phyloP scores from a whole-genome alignment of 2,329 filamentous ascomycete species.

The Pyricularia grisea region DNA sequence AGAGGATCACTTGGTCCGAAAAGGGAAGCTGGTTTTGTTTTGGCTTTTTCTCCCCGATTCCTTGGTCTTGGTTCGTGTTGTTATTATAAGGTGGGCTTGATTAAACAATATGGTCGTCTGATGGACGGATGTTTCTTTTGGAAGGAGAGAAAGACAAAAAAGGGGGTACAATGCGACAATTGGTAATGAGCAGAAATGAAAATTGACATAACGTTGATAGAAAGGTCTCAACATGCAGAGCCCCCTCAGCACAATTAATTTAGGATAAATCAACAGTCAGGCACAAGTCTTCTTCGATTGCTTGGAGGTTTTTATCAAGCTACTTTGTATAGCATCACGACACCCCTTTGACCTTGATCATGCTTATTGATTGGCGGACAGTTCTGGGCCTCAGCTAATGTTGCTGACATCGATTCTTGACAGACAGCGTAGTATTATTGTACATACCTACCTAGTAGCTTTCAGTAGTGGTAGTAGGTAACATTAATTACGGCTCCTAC shows the following conservation, averaged over 20 bases:
- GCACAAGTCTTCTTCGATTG: background rate
- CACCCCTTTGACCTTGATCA: background rate
- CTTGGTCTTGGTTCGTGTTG: background rate
- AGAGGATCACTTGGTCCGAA: background rate
- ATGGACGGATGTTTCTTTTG: background rate
- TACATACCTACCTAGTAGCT: background rate
- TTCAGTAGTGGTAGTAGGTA: background rate
- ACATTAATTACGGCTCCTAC: too few relatives aligned
- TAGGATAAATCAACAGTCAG: background rate
- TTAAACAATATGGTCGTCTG: background rate
- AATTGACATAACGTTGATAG: background rate
- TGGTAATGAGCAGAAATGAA: background rate
- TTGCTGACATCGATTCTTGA: background rate
- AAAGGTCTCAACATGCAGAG: background rate
- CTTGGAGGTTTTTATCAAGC: background rate
- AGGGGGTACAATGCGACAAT: background rate
- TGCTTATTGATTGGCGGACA: background rate
- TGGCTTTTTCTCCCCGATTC: background rate
- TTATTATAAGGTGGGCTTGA: background rate
- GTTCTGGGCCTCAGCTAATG: background rate
- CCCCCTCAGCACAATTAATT: background rate
- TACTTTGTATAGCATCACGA: background rate
- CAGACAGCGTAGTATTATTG: background rate
- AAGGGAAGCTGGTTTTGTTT: conserved; percentile 1
- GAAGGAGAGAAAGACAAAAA: background rate